These are phyloP conservation scores for Candida loeiensis DNA, from an alignment of 805 yeast genomes.

Conservation along the genomic window DNA sequence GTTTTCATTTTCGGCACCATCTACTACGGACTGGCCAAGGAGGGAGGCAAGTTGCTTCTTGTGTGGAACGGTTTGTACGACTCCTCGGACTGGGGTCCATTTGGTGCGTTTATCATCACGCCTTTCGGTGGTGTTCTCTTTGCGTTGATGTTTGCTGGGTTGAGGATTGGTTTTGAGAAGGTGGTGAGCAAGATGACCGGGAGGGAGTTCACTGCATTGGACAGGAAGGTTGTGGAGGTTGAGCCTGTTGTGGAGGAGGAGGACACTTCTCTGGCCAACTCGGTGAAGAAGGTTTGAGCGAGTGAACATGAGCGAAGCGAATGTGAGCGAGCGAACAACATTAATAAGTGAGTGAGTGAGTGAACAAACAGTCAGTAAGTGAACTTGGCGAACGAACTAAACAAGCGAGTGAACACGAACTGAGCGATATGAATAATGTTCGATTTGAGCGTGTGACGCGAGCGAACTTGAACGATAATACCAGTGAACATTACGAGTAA, in stretches of 20 bases:
- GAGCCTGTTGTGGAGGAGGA: conserved; percentile 14
- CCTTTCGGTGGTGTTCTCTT: conserved; percentile 74
- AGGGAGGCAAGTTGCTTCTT: conserved; percentile 73
- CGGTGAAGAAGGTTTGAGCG: conserved; percentile 16
- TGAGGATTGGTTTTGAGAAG: conserved; percentile 40
- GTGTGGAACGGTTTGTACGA: conserved; percentile 78
- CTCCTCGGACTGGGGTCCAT: conserved; percentile 84
- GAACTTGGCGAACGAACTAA: no score
- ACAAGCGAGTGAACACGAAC: no score
- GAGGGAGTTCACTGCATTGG: conserved; percentile 43
- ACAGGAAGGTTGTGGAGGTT: conserved; percentile 28
- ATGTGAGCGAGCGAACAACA: no score
- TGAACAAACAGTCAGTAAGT: no score
- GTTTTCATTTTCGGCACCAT: conserved; percentile 83
- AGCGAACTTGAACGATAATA: no score
- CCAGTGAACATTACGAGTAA: no score
- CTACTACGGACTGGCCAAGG: conserved; percentile 66
- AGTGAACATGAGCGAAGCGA: background rate
- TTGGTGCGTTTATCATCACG: conserved; percentile 91
- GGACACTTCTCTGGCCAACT: conserved; percentile 14
- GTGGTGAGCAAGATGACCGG: conserved; percentile 33
- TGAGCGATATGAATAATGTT: no score
- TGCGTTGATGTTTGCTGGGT: conserved; percentile 48
- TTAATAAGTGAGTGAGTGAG: no score
- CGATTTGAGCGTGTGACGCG: no score